Base-by-base conservation (phyloP, 768 basidiomycete species). In the Leucocoprinus birnbaumii region DNA sequence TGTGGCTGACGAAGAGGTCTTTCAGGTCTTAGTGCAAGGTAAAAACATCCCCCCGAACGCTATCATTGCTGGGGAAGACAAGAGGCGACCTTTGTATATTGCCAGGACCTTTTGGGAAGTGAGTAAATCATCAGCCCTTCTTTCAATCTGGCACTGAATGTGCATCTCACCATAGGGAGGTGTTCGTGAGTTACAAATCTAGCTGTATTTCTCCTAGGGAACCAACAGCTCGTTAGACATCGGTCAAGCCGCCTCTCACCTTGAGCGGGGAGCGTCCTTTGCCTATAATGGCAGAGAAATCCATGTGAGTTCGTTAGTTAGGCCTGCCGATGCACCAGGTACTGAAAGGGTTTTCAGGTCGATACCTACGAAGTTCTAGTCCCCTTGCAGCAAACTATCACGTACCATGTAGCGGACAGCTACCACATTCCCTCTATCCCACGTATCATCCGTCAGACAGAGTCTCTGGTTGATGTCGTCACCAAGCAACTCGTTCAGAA, bases 351-450 rank as follows among this genome's bases (percentile, higher is more conserved):
- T n/a, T 27, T 38, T 8, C 38, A 65, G 63, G 58, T 59, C n/a
- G 58, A 59, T n/a, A 59, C 57, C 2, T 65, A 63, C 31, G 63
- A 65, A 43, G 63, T 65, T 19, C 56, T 65, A 9, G 62, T 65
- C 3, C 58, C 62, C 1, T 61, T 62, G 26, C 50, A 58, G 26
- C 58, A 60, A 24, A 62, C 62, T 22, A 16, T 59, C 40, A 62
- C 53, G 16, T 65, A 63, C 45, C 46, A 42, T 2, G 42, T 63
- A 42, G 60, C 59, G 13, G 57, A 57, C 16, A 47, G 27, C 19
- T 43, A 51, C 19, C 42, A 27, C 11, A 51, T 61, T 8, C 47
- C 60, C 2, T 22, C 25, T 14, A 63, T 63, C 38, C 63, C 57
- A 25, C 61, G 63, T 19, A 55, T 62, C 14, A 35, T 53, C 18